Evolutionary conservation across 805 yeast species (phyloP).

Genomic region (Priceomyces medius): DNA sequence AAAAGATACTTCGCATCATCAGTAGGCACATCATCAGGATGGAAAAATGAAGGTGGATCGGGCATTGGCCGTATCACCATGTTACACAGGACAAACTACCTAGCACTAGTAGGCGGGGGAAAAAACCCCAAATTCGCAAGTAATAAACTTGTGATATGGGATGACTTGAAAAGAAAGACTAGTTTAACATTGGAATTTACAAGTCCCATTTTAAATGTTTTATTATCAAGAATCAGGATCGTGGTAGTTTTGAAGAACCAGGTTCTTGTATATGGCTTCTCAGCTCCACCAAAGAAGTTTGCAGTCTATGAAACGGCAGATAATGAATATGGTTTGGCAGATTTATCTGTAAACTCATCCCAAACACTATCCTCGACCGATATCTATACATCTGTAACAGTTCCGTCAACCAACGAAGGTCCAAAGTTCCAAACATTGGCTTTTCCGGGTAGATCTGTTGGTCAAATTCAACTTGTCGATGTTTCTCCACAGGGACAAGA

Average conservation of each 20-base stretch:
- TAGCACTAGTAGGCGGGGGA: conserved; percentile 91
- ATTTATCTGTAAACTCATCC: conserved; percentile 39
- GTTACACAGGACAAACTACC: conserved; percentile 88
- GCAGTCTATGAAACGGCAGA: conserved; percentile 63
- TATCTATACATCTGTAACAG: conserved; percentile 1
- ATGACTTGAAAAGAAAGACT: conserved; percentile 75
- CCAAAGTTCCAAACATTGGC: conserved; percentile 57
- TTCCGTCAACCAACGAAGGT: conserved; percentile 8
- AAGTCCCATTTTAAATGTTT: conserved; percentile 71
- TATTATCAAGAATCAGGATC: conserved; percentile 71
- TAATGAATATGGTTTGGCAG: conserved; percentile 65
- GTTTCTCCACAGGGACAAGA: conserved; percentile 65
- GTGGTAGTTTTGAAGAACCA: conserved; percentile 68
- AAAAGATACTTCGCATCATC: conserved; percentile 47
- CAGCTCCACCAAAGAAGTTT: conserved; percentile 71
- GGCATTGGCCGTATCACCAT: conserved; percentile 79
- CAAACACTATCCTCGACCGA: conserved; percentile 6
- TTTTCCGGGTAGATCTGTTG: conserved; percentile 72
- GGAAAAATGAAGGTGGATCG: conserved; percentile 19
- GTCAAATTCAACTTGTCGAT: conserved; percentile 80
- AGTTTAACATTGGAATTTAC: conserved; percentile 73
- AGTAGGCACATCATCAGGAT: conserved; percentile 2
- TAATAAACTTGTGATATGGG: conserved; percentile 87
- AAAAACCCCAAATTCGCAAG: conserved; percentile 71
- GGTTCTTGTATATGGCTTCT: conserved; percentile 75